Base-by-base conservation (phyloP, 2,329 filamentous ascomycete genomes). In the Fusarium coffeatum region DNA sequence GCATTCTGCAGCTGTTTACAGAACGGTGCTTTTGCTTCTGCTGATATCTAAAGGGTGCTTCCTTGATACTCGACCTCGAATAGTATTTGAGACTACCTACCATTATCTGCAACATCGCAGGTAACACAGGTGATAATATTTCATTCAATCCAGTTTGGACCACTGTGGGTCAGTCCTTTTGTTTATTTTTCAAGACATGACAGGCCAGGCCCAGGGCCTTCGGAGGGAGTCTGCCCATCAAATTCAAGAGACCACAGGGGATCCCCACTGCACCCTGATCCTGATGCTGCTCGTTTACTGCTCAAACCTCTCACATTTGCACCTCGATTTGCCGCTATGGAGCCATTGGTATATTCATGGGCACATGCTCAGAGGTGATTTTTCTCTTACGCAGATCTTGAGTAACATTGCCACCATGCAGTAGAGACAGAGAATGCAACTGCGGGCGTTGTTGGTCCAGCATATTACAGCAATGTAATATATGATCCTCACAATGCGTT, bases 251-350 rank as follows among this genome's bases (percentile, higher is more conserved):
- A 51, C 55, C 43, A 46, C 50, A 69, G 55, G 25, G 65, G 51
- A 67, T 71, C 69, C 50, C 69, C 68, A 72, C 68, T 66, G 55
- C 69, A 72, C 69, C 65, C 55, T 69, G 61, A 71, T 69, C 68
- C 65, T 71, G 56, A 66, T 64, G 56, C 48, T 46, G 43, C 59
- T 70, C 51, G 59, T 68, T 71, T 71, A 61, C 54, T 58, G 37
- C 59, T 70, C 63, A 70, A 71, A 34, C 58, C 64, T 55, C 60
- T 69, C 68, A 58, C 47, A 55, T 54, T 71, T 50, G 58, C 59
- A 71, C 55, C 55, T 71, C 47, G 55, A 66, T 72, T 71, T 63
- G 69, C 69, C 69, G 68, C 68, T 66, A 71, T 71, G 68, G 68
- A 69, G 51, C 68, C 68, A 71, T 69, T 60, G 58, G 48, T 47